phyloP scores from a whole-genome alignment of 192 early-diverging fungal species.

The Coemansia sp. region DNA sequence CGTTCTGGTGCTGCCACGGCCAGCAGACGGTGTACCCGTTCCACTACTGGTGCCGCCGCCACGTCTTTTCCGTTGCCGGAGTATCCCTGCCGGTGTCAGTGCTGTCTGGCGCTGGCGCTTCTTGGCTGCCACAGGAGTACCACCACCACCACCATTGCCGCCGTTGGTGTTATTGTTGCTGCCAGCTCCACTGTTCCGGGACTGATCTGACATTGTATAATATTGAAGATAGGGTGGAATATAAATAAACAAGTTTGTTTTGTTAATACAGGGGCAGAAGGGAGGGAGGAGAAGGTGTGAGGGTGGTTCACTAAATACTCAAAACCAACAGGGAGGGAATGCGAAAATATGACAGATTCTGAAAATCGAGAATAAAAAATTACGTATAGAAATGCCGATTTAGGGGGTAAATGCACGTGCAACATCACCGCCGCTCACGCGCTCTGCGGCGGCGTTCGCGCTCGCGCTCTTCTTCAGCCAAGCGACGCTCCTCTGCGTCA shows the following conservation, averaged over 20 bases:
- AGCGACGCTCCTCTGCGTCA: slow-evolving; percentile 41
- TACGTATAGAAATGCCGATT: neutral
- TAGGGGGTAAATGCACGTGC: slow-evolving; percentile 5
- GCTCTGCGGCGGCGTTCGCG: slow-evolving; percentile 18
- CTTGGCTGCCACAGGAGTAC: slow-evolving; percentile 14
- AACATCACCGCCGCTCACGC: slow-evolving; percentile 3
- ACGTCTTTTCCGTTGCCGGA: slow-evolving; percentile 41
- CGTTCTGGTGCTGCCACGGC: neutral
- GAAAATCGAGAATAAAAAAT: neutral
- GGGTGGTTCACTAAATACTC: too few species aligned
- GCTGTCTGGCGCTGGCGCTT: slow-evolving; percentile 32
- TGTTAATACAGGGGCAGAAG: neutral
- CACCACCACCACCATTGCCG: neutral
- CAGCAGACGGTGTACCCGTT: neutral
- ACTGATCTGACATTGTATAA: neutral
- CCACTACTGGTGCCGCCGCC: slow-evolving; percentile 10
- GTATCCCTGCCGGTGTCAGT: slow-evolving; percentile 25
- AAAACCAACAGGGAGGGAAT: too few species aligned
- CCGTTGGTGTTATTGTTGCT: neutral
- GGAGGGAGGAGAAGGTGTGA: neutral
- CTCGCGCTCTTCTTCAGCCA: slow-evolving; percentile 27
- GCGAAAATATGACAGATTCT: neutral
- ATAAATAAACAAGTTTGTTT: neutral
- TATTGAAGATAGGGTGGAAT: neutral
- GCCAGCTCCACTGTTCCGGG: neutral